Conservation (phyloP, 2,329 filamentous ascomycete genomes). For the Diplodia intermedia region DNA sequence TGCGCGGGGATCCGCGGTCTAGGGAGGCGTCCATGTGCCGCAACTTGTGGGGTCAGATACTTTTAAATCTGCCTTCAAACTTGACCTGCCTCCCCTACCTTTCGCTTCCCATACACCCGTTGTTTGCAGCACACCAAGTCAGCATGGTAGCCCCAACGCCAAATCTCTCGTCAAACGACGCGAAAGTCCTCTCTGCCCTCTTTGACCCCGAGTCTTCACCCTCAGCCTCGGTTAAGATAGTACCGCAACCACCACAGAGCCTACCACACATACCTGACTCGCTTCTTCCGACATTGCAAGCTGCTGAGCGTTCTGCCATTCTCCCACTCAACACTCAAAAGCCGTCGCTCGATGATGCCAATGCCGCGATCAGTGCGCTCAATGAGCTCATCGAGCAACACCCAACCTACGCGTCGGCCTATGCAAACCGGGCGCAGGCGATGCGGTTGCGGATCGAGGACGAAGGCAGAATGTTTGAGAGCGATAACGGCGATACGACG, state of each 20-base stretch:
- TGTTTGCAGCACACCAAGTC: background rate
- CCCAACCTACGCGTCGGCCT: constrained; percentile 73
- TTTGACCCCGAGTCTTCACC: constrained; percentile 56
- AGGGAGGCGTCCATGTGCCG: constrained; percentile 13
- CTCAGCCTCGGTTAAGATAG: constrained; percentile 59
- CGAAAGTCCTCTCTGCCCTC: constrained; percentile 47
- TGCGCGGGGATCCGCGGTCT: constrained; percentile 11
- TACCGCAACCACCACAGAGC: constrained; percentile 42
- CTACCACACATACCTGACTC: constrained; percentile 50
- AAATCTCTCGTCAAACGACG: constrained; percentile 46
- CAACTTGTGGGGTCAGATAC: background rate
- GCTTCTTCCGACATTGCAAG: constrained; percentile 49
- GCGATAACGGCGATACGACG: constrained; percentile 41
- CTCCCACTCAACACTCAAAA: constrained; percentile 50
- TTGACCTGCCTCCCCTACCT: constrained; percentile 18
- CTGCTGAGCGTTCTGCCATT: constrained; percentile 49
- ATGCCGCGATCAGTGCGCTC: constrained; percentile 52
- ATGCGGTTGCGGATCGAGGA: constrained; percentile 68
- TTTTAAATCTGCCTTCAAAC: constrained; percentile 3
- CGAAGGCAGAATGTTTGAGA: constrained; percentile 35
- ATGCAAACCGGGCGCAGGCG: constrained; percentile 77
- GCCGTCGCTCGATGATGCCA: constrained; percentile 35
- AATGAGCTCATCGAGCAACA: constrained; percentile 63
- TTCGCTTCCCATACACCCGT: background rate
- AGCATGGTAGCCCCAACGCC: constrained; percentile 51